Percentiles rank a stretch among this genome's conserved stretches.
Conservation (phyloP, 2,329 filamentous ascomycete genomes). For the Botrytis cinerea region DNA sequence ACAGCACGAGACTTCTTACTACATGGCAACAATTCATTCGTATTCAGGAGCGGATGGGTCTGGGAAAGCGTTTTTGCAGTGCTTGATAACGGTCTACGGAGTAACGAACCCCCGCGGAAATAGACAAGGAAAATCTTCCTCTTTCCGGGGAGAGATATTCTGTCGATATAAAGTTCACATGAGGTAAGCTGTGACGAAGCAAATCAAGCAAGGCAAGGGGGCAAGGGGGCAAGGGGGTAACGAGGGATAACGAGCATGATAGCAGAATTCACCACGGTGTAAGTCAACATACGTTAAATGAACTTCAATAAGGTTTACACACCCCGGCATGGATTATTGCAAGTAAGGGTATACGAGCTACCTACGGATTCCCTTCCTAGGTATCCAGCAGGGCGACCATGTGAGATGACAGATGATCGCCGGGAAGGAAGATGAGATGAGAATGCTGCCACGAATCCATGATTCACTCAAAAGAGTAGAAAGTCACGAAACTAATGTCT, state of each 20-base stretch:
- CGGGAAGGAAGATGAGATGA: constrained; percentile 8
- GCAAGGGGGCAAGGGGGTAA: neutral
- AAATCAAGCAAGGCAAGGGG: neutral
- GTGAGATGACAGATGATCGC: constrained; percentile 12
- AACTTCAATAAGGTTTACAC: neutral
- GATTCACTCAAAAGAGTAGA: constrained; percentile 17
- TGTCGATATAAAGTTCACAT: neutral
- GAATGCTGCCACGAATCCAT: neutral
- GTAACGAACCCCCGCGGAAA: neutral
- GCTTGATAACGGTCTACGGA: neutral
- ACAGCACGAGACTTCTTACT: neutral
- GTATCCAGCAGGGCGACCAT: neutral
- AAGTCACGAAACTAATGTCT: constrained; percentile 15
- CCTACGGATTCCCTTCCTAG: neutral
- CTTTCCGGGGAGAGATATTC: neutral
- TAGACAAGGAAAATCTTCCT: neutral
- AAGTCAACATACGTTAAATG: neutral
- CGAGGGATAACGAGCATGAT: neutral
- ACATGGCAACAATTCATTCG: neutral
- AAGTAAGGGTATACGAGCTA: neutral
- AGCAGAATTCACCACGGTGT: neutral
- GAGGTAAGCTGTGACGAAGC: neutral
- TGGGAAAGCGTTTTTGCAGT: neutral
- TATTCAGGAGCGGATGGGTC: neutral
- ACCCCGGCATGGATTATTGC: neutral